These are phyloP conservation scores for Amauroascus verrucosus DNA, from an alignment of 2,329 filamentous ascomycete species.

Conservation along the genomic window DNA sequence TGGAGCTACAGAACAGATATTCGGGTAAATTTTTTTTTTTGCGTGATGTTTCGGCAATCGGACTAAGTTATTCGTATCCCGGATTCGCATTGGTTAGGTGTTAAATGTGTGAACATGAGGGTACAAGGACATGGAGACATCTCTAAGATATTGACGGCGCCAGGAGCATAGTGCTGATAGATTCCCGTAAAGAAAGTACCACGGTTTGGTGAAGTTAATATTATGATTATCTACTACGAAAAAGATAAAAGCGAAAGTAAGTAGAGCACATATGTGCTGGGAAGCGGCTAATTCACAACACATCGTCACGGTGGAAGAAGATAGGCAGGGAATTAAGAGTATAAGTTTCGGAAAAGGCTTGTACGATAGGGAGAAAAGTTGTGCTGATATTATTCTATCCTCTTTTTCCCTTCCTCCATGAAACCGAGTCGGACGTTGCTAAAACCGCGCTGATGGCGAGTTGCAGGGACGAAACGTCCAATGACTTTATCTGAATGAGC, in stretches of 20 bases:
- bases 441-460: slow-evolving; percentile 66
- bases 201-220: not conserved
- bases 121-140: no score
- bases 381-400: slow-evolving; percentile 54
- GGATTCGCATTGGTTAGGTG: no score
- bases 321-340: not conserved
- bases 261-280: no score
- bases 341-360: not conserved
- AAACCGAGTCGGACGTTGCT: slow-evolving; percentile 74
- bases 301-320: not conserved
- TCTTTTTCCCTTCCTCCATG: slow-evolving; percentile 96
- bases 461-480: slow-evolving; percentile 55
- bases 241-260: not conserved
- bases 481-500: slow-evolving; percentile 74
- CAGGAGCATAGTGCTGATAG: no score
- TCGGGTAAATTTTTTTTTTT: not conserved
- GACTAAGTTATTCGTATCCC: not conserved
- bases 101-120: no score
- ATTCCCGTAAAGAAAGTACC: no score
- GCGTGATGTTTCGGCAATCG: not conserved
- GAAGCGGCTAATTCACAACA: no score
- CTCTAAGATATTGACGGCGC: no score
- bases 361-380: not conserved
- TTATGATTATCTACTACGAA: not conserved
- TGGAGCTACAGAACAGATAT: not conserved